Evolutionary conservation across 176 grass and related monocot species (phyloP), one percentile per base, ranked within the genome.

Genomic region (Phyllostachys edulis): DNA sequence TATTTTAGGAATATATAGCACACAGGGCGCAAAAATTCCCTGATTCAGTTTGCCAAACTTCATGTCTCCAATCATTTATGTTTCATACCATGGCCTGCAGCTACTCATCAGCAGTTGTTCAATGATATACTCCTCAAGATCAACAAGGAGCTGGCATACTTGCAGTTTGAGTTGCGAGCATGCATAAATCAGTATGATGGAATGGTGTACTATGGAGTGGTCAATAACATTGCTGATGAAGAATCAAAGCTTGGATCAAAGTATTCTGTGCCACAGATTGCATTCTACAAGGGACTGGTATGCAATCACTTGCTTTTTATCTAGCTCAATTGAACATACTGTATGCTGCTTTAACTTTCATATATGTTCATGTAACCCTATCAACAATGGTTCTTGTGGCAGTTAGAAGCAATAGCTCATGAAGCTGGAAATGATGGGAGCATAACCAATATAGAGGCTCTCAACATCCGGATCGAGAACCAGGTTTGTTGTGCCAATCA

Each of bases 281-380:
- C 96, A 50, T 95, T 89, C 85, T 98, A 94, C 87, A 98, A 95
- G 83, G 96, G 89, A 45, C 69, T 98, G 90, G 96, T 95, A 92
- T n/a, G 83, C 52, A 44, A 52, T 61, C 38, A 32, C 32, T 56
- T 34, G 32, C 32, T 34, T 34, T 34, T 34, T 34, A 34, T 34
- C 39, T 14, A 42, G 39, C 51, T 71, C 81, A 55, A 16, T 64
- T 71, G 42, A 45, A 32, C 4, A 42, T 24, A 34, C 20, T 15
- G 20, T 67, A 20, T 69, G 42, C 51, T 72, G 32, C 49, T 37
- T 73, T 67, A 40, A 65, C 59, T 32, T 83, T 42, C 37, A 0
- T 17, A 74, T 73, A 73, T 86, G 11, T 32, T 66, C 45, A 71
- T 78, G 39, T 69, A 59, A 64, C 27, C 62, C 12, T 68, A 54